Conservation (phyloP, 352 stramenopile species). For the Saprolegnia diclina region DNA sequence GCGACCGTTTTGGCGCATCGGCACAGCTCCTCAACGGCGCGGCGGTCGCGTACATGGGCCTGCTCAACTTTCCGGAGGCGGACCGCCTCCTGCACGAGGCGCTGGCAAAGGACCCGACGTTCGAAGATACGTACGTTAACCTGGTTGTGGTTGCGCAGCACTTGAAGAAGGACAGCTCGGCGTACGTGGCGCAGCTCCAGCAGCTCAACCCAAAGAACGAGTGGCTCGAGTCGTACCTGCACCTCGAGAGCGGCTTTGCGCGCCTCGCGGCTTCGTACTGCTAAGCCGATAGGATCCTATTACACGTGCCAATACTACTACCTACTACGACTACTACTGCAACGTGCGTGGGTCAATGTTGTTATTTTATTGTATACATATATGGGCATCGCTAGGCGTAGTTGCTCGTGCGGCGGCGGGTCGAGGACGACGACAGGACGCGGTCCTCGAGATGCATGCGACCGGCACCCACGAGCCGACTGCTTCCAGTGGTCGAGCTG, state of each 20-base stretch:
- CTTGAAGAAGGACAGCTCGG: slow-evolving; percentile 69
- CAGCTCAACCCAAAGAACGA: slow-evolving; percentile 62
- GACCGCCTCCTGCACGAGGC: slow-evolving; percentile 86
- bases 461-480: slow-evolving; percentile 44
- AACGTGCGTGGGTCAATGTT: too few species aligned
- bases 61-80: slow-evolving; percentile 87
- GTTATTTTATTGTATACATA: too few species aligned
- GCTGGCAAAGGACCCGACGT: slow-evolving; percentile 69
- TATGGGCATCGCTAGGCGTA: too few species aligned
- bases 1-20: slow-evolving; percentile 92
- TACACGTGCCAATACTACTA: not conserved
- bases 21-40: slow-evolving; percentile 89
- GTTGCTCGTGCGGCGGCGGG: not conserved
- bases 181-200: slow-evolving; percentile 72
- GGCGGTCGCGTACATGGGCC: slow-evolving; percentile 87
- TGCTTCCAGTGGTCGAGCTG: slow-evolving; percentile 22
- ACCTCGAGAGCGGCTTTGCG: slow-evolving; percentile 61
- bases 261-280: slow-evolving; percentile 63
- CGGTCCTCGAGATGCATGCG: slow-evolving; percentile 52
- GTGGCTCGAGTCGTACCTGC: slow-evolving; percentile 65
- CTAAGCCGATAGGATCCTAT: not conserved
- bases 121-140: slow-evolving; percentile 93
- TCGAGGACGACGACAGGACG: not conserved
- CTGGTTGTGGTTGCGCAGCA: slow-evolving; percentile 88
- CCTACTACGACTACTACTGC: not conserved